Percentiles rank a stretch among this genome's conserved stretches.
Conservation (phyloP, 2,329 filamentous ascomycete genomes). For the Trichoderma sp. region DNA sequence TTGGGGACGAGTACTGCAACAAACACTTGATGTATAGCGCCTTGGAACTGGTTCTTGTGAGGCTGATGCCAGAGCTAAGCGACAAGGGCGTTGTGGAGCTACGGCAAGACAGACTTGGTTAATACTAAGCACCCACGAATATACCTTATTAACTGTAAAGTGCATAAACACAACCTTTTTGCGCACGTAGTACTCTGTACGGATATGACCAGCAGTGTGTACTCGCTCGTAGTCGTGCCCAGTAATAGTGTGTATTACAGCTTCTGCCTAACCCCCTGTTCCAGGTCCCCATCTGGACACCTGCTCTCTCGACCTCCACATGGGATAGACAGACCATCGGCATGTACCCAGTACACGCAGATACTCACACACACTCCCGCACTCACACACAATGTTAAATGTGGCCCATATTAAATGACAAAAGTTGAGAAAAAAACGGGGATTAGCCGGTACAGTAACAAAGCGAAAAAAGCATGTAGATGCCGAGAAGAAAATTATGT, state of each 20-base stretch:
- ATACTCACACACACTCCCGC: background rate
- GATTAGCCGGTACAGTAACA: background rate
- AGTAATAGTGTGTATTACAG: background rate
- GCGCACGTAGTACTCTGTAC: background rate
- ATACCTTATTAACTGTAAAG: background rate
- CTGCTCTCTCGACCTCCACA: constrained; percentile 1
- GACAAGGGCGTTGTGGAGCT: constrained; percentile 71
- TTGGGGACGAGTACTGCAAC: constrained; percentile 85
- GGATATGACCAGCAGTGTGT: background rate
- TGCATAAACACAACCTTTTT: background rate
- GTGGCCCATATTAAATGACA: constrained; percentile 3
- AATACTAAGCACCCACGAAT: background rate
- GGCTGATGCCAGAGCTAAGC: constrained; percentile 79
- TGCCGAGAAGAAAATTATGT: constrained; percentile 13
- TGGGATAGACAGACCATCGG: background rate
- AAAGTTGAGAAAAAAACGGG: background rate
- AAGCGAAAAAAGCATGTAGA: background rate
- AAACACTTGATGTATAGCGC: constrained; percentile 85
- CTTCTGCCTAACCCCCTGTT: background rate
- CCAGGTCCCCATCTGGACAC: too few relatives aligned
- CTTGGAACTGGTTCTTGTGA: constrained; percentile 78
- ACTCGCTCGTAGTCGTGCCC: background rate
- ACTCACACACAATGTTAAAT: background rate
- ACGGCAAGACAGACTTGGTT: constrained; percentile 67
- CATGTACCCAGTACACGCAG: constrained; percentile 5